Conservation (phyloP, 1,284 basidiomycete genomes). For the Pyrrhoderma noxium region DNA sequence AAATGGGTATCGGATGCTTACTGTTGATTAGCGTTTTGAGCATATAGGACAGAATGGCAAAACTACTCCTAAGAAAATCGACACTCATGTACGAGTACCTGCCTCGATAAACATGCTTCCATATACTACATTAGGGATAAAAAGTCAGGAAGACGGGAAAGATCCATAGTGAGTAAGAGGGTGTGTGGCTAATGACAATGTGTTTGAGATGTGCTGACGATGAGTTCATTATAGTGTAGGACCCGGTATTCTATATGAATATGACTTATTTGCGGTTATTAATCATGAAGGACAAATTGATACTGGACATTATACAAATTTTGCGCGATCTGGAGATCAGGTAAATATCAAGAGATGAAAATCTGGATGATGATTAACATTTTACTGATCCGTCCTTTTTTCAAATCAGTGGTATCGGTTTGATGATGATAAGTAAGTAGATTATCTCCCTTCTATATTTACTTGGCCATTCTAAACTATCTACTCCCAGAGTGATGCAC, state of each 20-base stretch:
- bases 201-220: background rate
- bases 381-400: too few relatives aligned
- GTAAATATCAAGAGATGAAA: constrained; percentile 37
- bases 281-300: constrained; percentile 94
- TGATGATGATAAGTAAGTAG: constrained; percentile 84
- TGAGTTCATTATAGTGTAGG: constrained; percentile 36
- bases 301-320: constrained; percentile 92
- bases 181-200: background rate
- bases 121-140: constrained; percentile 64
- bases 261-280: constrained; percentile 90
- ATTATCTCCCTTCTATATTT: background rate
- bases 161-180: constrained; percentile 25
- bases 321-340: constrained; percentile 68
- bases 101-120: constrained; percentile 82
- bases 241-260: constrained; percentile 73
- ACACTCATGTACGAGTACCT: constrained; percentile 79
- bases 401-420: constrained; percentile 92
- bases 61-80: constrained; percentile 74
- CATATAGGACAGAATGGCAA: constrained; percentile 61
- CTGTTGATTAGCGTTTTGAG: constrained; percentile 72
- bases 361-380: background rate
- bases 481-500: constrained; percentile 51
- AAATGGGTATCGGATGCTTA: constrained; percentile 7
- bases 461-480: background rate
- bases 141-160: constrained; percentile 31